Evolutionary conservation across 352 stramenopile species (phyloP).

Genomic region (Pythium aristosporum): DNA sequence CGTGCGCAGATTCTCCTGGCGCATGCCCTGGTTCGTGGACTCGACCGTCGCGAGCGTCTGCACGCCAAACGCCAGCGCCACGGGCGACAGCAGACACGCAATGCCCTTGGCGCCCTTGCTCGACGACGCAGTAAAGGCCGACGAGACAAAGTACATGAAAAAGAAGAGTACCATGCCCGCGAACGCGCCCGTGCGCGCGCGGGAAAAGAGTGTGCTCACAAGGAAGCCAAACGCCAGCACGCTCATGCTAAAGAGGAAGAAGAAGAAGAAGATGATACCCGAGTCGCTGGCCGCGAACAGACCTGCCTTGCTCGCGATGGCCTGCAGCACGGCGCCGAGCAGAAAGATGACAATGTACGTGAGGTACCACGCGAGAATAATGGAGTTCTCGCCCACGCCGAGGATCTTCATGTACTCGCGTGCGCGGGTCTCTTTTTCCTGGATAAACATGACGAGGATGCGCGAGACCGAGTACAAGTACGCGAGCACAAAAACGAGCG

Average conservation of each 20-base stretch:
- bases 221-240: slow-evolving; percentile 73
- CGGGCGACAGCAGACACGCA: slow-evolving; percentile 57
- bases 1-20: slow-evolving; percentile 33
- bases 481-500: slow-evolving; percentile 91
- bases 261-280: slow-evolving; percentile 59
- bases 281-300: not conserved
- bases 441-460: slow-evolving; percentile 86
- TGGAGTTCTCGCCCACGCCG: slow-evolving; percentile 58
- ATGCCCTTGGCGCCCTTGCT: slow-evolving; percentile 23
- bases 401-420: slow-evolving; percentile 93
- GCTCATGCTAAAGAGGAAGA: slow-evolving; percentile 76
- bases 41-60: slow-evolving; percentile 63
- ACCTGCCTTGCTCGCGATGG: slow-evolving; percentile 25
- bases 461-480: slow-evolving; percentile 91
- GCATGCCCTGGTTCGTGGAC: slow-evolving; percentile 43
- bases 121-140: slow-evolving; percentile 61
- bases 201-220: slow-evolving; percentile 60
- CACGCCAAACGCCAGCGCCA: slow-evolving; percentile 76
- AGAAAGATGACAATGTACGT: slow-evolving; percentile 72
- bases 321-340: slow-evolving; percentile 46
- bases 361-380: slow-evolving; percentile 67
- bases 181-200: slow-evolving; percentile 51
- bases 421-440: slow-evolving; percentile 90
- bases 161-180: slow-evolving; percentile 77
- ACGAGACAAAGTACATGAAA: slow-evolving; percentile 76